phyloP scores from a whole-genome alignment of 106 monocot species.

The Phalaenopsis equestris region DNA sequence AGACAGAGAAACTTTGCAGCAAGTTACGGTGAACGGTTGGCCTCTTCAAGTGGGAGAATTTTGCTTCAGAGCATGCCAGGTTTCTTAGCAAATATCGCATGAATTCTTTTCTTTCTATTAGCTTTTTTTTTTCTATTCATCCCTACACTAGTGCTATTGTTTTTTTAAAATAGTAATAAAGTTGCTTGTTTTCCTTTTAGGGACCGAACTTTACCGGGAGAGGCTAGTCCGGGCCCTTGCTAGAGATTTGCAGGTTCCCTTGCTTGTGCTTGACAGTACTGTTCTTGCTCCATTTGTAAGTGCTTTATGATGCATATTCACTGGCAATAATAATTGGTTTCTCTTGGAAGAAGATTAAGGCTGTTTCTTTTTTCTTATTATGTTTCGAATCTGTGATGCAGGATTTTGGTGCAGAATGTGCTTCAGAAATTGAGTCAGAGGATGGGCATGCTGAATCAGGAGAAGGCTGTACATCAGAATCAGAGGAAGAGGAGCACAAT shows the following conservation, averaged over 20 bases:
- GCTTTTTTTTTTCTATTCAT: neutral
- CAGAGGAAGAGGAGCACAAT: conserved; percentile 63
- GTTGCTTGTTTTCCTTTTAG: conserved; percentile 25
- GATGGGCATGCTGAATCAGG: conserved; percentile 61
- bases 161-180: neutral
- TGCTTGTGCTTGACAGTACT: conserved; percentile 63
- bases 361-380: neutral
- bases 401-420: conserved; percentile 58
- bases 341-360: neutral
- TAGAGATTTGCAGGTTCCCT: conserved; percentile 50
- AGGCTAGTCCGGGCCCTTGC: conserved; percentile 60
- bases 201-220: conserved; percentile 73
- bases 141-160: neutral
- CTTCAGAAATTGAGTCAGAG: conserved; percentile 66
- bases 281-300: conserved; percentile 69
- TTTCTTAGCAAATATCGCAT: conserved; percentile 7
- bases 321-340: neutral
- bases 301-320: neutral
- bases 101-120: neutral
- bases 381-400: conserved; percentile 13
- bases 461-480: conserved; percentile 56
- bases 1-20: conserved; percentile 49
- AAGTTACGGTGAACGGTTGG: conserved; percentile 56
- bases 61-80: conserved; percentile 82
- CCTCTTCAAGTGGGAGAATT: conserved; percentile 77